Evolutionary conservation across 805 yeast species (phyloP).

Genomic region (Wickerhamiella azyma): DNA sequence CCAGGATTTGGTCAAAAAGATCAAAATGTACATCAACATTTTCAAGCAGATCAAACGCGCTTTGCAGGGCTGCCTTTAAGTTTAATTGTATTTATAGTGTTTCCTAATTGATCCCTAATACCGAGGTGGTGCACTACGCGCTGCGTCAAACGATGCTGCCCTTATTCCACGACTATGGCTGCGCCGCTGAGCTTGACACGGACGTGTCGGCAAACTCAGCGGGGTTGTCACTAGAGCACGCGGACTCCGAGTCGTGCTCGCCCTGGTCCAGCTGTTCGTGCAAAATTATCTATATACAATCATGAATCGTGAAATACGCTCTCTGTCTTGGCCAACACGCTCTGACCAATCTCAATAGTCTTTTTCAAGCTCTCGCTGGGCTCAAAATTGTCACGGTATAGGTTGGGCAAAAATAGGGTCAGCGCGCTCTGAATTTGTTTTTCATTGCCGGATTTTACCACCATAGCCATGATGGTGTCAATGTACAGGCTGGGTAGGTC

Average conservation of each 20-base stretch:
- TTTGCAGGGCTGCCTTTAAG: constrained; percentile 12
- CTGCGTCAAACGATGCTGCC: too few species aligned
- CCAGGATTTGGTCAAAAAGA: constrained; percentile 12
- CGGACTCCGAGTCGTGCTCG: too few species aligned
- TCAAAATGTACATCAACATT: constrained; percentile 11
- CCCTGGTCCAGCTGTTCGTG: too few species aligned
- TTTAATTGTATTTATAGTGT: background rate
- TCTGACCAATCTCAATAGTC: constrained; percentile 10
- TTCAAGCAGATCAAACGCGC: constrained; percentile 16
- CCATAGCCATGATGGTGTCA: constrained; percentile 20
- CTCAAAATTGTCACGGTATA: constrained; percentile 2
- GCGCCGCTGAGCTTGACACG: too few species aligned
- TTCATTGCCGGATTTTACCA: constrained; percentile 21
- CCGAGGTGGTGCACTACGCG: too few species aligned
- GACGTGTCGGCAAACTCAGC: too few species aligned
- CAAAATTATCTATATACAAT: constrained; percentile 6
- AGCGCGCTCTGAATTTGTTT: constrained; percentile 17
- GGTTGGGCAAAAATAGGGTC: constrained; percentile 17
- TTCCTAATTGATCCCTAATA: too few species aligned
- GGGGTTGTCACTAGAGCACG: too few species aligned
- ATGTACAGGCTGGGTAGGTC: constrained; percentile 15
- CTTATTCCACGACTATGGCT: too few species aligned
- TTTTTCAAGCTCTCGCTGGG: constrained; percentile 12
- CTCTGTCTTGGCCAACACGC: background rate
- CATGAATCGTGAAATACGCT: background rate